Evolutionary conservation across 768 basidiomycete genomes (phyloP), one percentile per base, ranked within the genome.

Genomic region (Phylloporus sp.): DNA sequence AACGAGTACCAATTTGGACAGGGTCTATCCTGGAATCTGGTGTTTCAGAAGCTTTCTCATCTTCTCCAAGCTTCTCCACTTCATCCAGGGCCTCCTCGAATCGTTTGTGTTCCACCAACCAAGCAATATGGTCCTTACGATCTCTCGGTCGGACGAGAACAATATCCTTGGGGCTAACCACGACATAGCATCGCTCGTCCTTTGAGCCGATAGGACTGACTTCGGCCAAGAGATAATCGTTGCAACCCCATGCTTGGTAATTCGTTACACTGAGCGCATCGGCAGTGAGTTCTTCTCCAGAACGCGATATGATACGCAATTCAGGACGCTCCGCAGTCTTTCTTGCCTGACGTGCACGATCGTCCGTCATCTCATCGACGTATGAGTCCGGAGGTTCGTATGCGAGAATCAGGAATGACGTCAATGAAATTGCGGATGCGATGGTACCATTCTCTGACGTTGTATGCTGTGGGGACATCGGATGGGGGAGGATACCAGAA

Each of bases 251-350:
- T 9, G 79, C 72, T 62, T 91, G 85, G 68, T 79, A 98, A 58
- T 85, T 82, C 24, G 82, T 73, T 35, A 99, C 78, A 39, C 79
- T 80, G 41, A 98, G 76, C 1, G 87, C 90, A 66, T 98, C 95
- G 2, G 85, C 80, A 0, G 90, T 80, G 2, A 92, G 74, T 66
- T 97, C 94, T 62, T 97, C 93, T 1, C 95, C 95, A 1, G 79
- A 78, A 23, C 86, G 85, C 2, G 91, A 88, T 56, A 99, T 87
- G 59, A 99, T 89, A 12, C 92, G 84, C 44, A 99, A 77, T 69
- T 98, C 95, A 7, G 97, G 97, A n/a, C 90, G 86, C 56, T 91
- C 88, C 0, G 94, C 90, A 0, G 80, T 80, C 66, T 91, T 91
- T 16, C 93, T 82, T 11, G 86, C 82, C 66, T 95, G 91, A 59